Evolutionary conservation across 2,329 filamentous ascomycete genomes (phyloP).

Genomic region (Cadophora sp.): DNA sequence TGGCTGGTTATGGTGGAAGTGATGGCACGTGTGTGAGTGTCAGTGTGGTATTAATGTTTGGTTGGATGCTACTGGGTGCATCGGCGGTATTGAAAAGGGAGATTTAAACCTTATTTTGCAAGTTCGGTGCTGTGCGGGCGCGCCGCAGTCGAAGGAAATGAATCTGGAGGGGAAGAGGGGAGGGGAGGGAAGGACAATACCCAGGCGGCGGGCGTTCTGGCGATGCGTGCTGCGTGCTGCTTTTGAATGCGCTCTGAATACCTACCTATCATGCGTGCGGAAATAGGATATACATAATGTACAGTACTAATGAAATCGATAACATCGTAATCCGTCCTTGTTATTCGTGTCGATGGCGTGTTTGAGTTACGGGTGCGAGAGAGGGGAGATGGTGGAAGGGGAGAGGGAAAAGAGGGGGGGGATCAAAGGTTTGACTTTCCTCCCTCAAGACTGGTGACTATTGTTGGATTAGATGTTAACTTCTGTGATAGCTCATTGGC

Average conservation of each 20-base stretch:
- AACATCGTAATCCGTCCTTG: too few species aligned
- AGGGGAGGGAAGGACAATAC: background rate
- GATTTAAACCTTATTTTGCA: background rate
- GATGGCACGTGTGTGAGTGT: background rate
- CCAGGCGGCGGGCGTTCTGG: conserved; percentile 11
- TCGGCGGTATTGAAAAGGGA: background rate
- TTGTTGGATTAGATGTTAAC: too few species aligned
- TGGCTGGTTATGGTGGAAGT: background rate
- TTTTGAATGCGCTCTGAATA: too few species aligned
- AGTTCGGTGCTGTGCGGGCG: background rate
- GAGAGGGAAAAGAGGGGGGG: too few species aligned
- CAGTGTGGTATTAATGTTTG: background rate
- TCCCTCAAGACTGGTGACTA: too few species aligned
- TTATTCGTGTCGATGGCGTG: too few species aligned
- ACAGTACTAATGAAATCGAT: conserved; percentile 8
- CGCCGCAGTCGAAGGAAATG: too few species aligned
- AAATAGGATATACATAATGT: background rate
- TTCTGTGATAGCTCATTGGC: too few species aligned
- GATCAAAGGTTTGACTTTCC: too few species aligned
- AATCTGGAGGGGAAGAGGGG: background rate
- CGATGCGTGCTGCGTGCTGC: background rate
- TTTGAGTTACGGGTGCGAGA: too few species aligned
- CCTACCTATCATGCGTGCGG: too few species aligned
- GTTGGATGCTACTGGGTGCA: background rate
- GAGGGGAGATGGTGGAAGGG: too few species aligned